Percentiles rank a stretch among this genome's conserved stretches.
These are phyloP conservation scores for Pleurotus salmoneostramineus DNA, from an alignment of 768 basidiomycete genomes.

Conservation along the genomic window DNA sequence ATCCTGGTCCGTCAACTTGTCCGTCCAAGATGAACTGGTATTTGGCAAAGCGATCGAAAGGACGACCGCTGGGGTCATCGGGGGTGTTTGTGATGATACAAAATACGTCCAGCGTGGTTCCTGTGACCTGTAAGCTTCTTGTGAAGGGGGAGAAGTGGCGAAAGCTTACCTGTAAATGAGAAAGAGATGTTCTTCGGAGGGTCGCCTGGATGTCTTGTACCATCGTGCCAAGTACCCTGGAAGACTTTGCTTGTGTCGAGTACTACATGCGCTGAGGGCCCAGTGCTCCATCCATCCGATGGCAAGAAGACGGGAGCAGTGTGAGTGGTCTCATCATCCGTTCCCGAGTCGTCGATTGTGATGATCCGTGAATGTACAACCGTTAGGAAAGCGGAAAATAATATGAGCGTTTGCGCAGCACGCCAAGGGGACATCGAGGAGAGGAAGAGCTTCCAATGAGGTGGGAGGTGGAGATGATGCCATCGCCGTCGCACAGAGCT, in stretches of 20 bases:
- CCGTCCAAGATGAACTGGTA: neutral
- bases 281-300: neutral
- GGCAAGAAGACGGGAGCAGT: neutral
- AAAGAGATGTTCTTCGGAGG: neutral
- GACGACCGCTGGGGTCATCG: neutral
- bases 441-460: too few relatives aligned
- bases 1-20: neutral
- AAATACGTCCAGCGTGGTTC: neutral
- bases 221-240: neutral
- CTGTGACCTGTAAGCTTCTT: neutral
- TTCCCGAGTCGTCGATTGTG: neutral
- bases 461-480: too few relatives aligned
- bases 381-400: neutral
- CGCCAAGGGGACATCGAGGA: too few relatives aligned
- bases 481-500: too few relatives aligned
- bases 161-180: neutral
- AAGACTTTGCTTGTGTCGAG: neutral
- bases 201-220: neutral
- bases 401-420: too few relatives aligned
- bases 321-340: neutral
- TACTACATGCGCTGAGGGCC: neutral
- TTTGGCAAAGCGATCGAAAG: neutral
- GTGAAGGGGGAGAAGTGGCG: neutral
- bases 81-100: slow-evolving; percentile 2
- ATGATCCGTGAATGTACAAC: neutral